A percentile compares a stretch with the other conserved stretches of the same genome.
Evolutionary conservation across 352 stramenopile genomes (phyloP).

Genomic region (Globisporangium cystogenes): DNA sequence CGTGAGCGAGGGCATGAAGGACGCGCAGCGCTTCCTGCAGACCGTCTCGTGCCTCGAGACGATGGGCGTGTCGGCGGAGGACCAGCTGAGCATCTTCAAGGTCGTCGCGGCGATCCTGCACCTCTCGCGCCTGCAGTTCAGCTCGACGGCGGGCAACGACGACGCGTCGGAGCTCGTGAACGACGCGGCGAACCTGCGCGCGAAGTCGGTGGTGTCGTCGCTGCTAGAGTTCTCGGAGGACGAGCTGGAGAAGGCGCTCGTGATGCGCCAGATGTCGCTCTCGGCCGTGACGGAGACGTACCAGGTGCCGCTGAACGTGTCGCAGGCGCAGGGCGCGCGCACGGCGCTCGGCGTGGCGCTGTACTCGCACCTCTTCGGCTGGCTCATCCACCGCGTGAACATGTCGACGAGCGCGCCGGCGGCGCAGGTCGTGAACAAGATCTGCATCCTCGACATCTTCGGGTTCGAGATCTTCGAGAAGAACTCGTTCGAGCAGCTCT

Average conservation of each 20-base stretch:
- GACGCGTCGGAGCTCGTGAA: constrained; percentile 55
- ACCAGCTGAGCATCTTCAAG: constrained; percentile 76
- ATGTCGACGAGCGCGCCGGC: constrained; percentile 25
- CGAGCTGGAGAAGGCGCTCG: constrained; percentile 66
- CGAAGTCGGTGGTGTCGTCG: constrained; percentile 44
- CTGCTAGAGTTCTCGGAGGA: constrained; percentile 62
- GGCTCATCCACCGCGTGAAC: constrained; percentile 91
- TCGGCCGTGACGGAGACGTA: constrained; percentile 77
- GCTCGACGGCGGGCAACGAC: constrained; percentile 44
- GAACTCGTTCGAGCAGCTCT: constrained; percentile 94
- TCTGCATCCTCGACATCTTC: constrained; percentile 94
- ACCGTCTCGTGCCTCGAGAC: constrained; percentile 76
- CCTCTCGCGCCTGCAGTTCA: constrained; percentile 72
- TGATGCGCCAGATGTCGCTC: constrained; percentile 73
- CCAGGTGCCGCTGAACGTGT: constrained; percentile 81
- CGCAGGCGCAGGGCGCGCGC: constrained; percentile 87
- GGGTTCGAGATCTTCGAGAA: constrained; percentile 93
- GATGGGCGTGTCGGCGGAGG: constrained; percentile 56
- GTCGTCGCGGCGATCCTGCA: constrained; percentile 80
- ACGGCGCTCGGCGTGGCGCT: constrained; percentile 95
- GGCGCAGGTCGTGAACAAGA: constrained; percentile 40
- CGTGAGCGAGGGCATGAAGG: constrained; percentile 59
- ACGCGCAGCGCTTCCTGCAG: constrained; percentile 63
- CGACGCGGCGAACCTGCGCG: constrained; percentile 44
- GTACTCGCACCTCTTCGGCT: constrained; percentile 96